These are phyloP conservation scores for Amyloporia xantha DNA, from an alignment of 768 basidiomycete genomes.

Conservation along the genomic window DNA sequence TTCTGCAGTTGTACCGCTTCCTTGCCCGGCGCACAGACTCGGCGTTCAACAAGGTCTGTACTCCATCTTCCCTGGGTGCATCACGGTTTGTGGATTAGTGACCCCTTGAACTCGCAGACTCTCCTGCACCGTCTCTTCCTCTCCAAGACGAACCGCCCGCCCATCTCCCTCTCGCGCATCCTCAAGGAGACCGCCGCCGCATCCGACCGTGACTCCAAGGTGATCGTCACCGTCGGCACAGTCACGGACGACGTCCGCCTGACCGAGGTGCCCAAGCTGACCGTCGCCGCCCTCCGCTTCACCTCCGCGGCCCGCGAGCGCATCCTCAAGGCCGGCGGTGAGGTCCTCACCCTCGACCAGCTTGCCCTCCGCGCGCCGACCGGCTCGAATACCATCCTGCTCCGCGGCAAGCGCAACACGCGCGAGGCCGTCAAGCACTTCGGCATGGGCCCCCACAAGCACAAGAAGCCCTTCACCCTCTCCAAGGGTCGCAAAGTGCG, in stretches of 20 bases:
- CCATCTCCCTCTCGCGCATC: conserved; percentile 91
- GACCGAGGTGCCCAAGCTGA: conserved; percentile 78
- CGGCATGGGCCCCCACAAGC: conserved; percentile 96
- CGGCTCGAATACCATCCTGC: conserved; percentile 89
- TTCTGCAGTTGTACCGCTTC: conserved; percentile 90
- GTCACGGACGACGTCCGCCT: conserved; percentile 95
- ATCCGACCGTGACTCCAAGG: conserved; percentile 66
- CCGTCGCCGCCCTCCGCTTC: conserved; percentile 93
- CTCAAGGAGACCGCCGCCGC: conserved; percentile 70
- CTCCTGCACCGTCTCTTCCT: conserved; percentile 96
- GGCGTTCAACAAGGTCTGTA: conserved; percentile 83
- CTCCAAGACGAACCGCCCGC: conserved; percentile 95
- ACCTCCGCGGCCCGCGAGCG: conserved; percentile 89
- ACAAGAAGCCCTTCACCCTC: conserved; percentile 95
- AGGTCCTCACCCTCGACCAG: conserved; percentile 92
- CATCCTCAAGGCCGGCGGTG: conserved; percentile 93
- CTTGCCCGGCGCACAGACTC: conserved; percentile 95
- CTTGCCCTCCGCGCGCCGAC: conserved; percentile 92
- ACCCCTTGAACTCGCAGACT: conserved; percentile 40
- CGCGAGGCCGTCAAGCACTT: conserved; percentile 98
- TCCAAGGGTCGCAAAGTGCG: conserved; percentile 93
- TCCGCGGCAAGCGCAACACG: conserved; percentile 88
- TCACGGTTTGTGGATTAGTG: background rate
- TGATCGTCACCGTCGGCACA: conserved; percentile 84
- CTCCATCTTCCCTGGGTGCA: conserved; percentile 5